Evolutionary conservation across 257 asterid species (phyloP), one percentile per base, ranked within the genome.

Genomic region (Haberlea rhodopensis): DNA sequence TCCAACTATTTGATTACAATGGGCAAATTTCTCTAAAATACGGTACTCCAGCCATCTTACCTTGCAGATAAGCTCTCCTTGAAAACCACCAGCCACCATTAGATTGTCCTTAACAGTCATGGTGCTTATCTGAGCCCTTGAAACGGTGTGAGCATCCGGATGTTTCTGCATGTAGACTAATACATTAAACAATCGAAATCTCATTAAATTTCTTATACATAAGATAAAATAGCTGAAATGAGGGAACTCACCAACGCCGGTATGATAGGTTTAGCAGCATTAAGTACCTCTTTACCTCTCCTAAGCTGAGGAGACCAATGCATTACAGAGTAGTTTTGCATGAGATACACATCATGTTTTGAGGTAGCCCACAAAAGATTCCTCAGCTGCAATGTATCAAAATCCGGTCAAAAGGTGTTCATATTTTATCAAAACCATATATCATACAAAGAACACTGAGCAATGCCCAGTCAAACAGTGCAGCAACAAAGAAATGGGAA

Each of bases 51-150:
- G 49, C 10, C 20, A 51, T 11, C 29, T 6, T 77, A 90, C 97
- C 96, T 90, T 90, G 82, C 97, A 90, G 70, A 90, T 78, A 27
- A 90, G 85, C 76, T 90, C 97, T 69, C 97, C 97, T 54, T 75
- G 90, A 66, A 87, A 87, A 67, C 97, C 97, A 71, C 97, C 97
- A 21, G 87, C 90, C 10, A 75, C 96, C 89, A 87, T 61, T 56
- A 90, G 82, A 71, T 81, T 73, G 79, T 87, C 95, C 68, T 83
- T 84, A 67, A 90, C 85, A 23, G 89, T 62, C 95, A 90, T 81
- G 19, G 95, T 75, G 78, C 96, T 84, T 68, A 87, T 84, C 79
- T 90, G 96, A 63, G 84, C 92, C 68, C 96, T 76, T 11, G 90
- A 78, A 26, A 87, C 76, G 8, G 84, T 72, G 65, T 85, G 87